Percentiles rank a stretch among this genome's conserved stretches.
phyloP scores from a whole-genome alignment of 345 rosid genomes.

The Murraya koenigii region DNA sequence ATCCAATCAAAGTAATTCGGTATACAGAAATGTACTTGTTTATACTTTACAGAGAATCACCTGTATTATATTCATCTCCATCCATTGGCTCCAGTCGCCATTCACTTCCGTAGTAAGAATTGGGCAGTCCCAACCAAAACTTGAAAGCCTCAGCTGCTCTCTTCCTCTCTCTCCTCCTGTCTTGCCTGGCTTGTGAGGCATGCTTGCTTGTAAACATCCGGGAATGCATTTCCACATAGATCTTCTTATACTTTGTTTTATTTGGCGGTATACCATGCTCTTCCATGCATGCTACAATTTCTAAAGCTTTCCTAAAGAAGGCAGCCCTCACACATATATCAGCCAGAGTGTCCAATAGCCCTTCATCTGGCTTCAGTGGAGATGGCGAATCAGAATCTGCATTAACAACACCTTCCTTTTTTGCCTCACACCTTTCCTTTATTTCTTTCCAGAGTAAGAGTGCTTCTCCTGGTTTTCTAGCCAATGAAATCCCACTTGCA shows the following conservation, averaged over 20 bases:
- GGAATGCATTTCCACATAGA: constrained; percentile 93
- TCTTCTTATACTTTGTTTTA: constrained; percentile 81
- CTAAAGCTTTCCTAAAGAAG: constrained; percentile 84
- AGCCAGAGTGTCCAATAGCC: constrained; percentile 65
- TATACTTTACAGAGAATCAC: constrained; percentile 7
- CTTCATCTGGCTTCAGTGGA: constrained; percentile 69
- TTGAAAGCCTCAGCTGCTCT: constrained; percentile 96
- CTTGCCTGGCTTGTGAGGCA: constrained; percentile 84
- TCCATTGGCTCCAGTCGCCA: constrained; percentile 56
- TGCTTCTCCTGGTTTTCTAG: constrained; percentile 96
- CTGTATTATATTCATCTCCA: constrained; percentile 15
- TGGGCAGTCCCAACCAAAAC: constrained; percentile 94
- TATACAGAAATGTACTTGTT: neutral
- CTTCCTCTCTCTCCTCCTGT: constrained; percentile 72
- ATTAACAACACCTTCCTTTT: constrained; percentile 30
- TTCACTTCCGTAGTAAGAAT: constrained; percentile 84
- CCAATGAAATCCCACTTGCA: constrained; percentile 71
- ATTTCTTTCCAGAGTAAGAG: constrained; percentile 90
- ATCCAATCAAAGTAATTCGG: constrained; percentile 1
- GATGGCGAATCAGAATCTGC: constrained; percentile 39
- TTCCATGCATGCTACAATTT: constrained; percentile 92
- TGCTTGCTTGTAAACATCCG: constrained; percentile 96
- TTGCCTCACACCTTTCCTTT: constrained; percentile 53
- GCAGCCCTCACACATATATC: constrained; percentile 93
- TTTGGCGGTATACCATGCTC: constrained; percentile 83